These are phyloP conservation scores for Talaromyces sp. DNA, from an alignment of 2,329 filamentous ascomycete species.

Conservation along the genomic window DNA sequence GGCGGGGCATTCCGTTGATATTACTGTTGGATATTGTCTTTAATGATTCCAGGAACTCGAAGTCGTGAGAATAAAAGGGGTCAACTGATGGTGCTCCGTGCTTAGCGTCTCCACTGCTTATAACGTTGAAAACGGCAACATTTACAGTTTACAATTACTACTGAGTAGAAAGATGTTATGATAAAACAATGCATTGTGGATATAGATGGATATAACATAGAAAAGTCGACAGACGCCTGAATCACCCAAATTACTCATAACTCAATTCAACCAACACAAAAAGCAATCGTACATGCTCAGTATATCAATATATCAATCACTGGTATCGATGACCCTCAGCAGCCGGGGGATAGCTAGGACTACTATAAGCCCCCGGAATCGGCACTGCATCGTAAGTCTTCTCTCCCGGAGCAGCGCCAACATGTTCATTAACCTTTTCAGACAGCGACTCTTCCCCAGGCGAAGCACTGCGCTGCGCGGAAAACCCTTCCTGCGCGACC, in stretches of 20 bases:
- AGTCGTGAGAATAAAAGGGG: not conserved
- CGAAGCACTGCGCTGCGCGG: conserved; percentile 25
- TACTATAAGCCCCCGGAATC: conserved; percentile 76
- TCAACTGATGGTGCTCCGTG: not conserved
- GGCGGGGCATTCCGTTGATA: no score
- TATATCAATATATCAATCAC: not conserved
- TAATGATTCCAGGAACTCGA: no score
- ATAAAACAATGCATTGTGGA: not conserved
- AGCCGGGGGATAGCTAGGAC: conserved; percentile 16
- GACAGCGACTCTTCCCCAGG: conserved; percentile 20
- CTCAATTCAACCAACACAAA: not conserved
- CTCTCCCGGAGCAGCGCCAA: conserved; percentile 69
- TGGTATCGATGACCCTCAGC: not conserved
- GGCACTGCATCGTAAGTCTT: conserved; percentile 78
- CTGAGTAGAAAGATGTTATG: not conserved
- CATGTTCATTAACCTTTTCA: conserved; percentile 56
- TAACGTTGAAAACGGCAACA: not conserved
- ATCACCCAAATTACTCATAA: not conserved
- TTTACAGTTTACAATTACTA: no score
- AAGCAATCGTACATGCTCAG: not conserved
- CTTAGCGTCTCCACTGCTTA: not conserved
- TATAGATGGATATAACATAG: not conserved
- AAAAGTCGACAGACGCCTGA: not conserved
- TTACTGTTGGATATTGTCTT: no score
- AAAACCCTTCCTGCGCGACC: conserved; percentile 57